Evolutionary conservation across 768 basidiomycete genomes (phyloP), one percentile per base, ranked within the genome.

Genomic region (Russula sp.): DNA sequence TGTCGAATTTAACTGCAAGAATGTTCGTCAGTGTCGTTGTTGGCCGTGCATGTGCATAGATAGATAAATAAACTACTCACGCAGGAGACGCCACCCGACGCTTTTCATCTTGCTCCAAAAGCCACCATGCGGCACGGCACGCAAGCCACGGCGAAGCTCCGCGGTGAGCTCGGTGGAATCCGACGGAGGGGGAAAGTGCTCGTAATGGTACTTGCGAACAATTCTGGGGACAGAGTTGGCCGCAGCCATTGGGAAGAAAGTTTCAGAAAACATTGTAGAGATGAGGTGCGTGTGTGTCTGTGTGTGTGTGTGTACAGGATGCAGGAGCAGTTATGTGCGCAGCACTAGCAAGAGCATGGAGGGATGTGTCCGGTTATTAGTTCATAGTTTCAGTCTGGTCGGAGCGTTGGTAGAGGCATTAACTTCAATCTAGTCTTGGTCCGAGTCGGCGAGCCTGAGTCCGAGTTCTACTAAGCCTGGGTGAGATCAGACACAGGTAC

Each of bases 51-150:
- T 10, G 22, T 34, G 30, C 20, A 24, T 10, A 14, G n/a, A 24
- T 10, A 14, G n/a, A 18, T 24, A 26, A 10, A 38, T 5, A 32
- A 14, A 38, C 14, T 3, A 57, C 60, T 42, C 5, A 65, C 64
- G 30, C 49, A 61, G 10, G 22, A 65, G 18, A 28, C 60, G 64
- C 64, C 64, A 46, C 26, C 40, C 64, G 5, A 7, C 38, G 30
- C 32, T 40, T 38, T 57, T 65, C 55, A 65, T 5, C 6, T 57
- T 61, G 6, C 32, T 24, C 64, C 54, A 61, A 38, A 65, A 44
- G 40, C 64, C 30, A 28, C 20, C 28, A n/a, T 28, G 10, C 2
- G 51, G 7, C 10, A 16, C 64, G 5, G 49, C 54, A 34, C 64
- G 64, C 40, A 65, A 22, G n/a, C 58, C 22, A 3, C 32, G 38